These are phyloP conservation scores for Mycena sp. DNA, from an alignment of 1,284 basidiomycete genomes.

Conservation along the genomic window DNA sequence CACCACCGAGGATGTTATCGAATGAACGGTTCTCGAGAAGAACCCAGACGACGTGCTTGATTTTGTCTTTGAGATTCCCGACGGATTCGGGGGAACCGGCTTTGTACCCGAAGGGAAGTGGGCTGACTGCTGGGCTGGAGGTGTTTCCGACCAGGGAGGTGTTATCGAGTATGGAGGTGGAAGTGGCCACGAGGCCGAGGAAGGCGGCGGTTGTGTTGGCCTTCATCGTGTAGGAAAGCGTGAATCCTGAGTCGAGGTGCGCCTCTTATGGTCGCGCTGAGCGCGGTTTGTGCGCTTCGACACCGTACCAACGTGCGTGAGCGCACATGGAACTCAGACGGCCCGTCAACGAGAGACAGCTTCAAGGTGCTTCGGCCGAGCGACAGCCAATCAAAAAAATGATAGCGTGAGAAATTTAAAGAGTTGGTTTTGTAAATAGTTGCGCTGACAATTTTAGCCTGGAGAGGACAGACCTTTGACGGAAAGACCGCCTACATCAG, in stretches of 20 bases:
- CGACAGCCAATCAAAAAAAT: too few species aligned
- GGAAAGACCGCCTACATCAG: too few species aligned
- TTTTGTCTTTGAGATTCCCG: constrained; percentile 31
- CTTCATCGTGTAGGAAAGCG: constrained; percentile 15
- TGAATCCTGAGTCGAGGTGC: neutral
- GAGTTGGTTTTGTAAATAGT: too few species aligned
- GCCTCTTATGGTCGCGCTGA: neutral
- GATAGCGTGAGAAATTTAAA: too few species aligned
- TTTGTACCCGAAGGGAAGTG: constrained; percentile 28
- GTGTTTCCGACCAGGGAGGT: neutral
- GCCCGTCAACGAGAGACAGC: too few species aligned
- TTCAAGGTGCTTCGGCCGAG: too few species aligned
- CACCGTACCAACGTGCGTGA: constrained; percentile 15
- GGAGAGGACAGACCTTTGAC: too few species aligned
- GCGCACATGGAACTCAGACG: constrained; percentile 19
- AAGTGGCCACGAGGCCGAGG: constrained; percentile 21
- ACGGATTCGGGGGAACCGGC: constrained; percentile 25
- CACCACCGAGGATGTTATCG: constrained; percentile 32
- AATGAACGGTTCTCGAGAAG: constrained; percentile 32
- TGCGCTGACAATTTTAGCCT: too few species aligned
- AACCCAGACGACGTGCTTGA: constrained; percentile 33
- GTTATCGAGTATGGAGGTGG: constrained; percentile 19
- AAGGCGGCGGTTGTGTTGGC: constrained; percentile 21
- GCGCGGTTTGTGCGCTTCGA: neutral
- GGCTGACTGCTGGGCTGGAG: neutral